These are phyloP conservation scores for Pseudogymnoascus pannorum DNA, from an alignment of 2,329 filamentous ascomycete genomes.

Conservation along the genomic window DNA sequence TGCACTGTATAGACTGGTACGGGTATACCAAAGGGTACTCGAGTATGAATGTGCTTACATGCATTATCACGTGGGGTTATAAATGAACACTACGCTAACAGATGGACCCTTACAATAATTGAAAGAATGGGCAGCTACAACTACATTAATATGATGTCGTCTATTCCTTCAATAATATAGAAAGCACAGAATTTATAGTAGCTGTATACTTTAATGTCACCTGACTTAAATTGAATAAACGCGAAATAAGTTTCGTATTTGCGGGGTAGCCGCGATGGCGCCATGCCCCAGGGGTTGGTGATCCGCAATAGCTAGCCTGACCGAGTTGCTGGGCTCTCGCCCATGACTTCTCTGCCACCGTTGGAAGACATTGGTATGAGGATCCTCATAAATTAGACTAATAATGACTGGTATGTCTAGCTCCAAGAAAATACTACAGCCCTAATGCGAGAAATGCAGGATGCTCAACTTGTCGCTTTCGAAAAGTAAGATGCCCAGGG, in stretches of 20 bases:
- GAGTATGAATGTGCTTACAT: background rate
- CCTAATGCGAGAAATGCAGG: conserved; percentile 22
- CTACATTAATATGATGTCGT: background rate
- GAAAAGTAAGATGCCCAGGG: background rate
- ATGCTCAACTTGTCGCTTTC: background rate
- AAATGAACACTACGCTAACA: background rate
- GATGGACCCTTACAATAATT: background rate
- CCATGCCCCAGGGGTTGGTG: background rate
- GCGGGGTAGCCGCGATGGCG: background rate
- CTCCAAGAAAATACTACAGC: background rate
- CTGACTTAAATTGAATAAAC: background rate
- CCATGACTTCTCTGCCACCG: background rate
- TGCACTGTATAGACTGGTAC: background rate
- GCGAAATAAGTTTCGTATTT: background rate
- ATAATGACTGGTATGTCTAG: conserved; percentile 5
- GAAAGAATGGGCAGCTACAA: background rate
- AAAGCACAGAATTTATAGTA: background rate
- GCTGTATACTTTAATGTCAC: background rate
- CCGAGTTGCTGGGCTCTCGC: background rate
- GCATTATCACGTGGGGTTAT: background rate
- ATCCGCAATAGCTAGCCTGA: background rate
- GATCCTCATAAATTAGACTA: background rate
- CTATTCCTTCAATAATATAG: background rate
- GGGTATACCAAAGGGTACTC: background rate
- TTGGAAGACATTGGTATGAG: background rate